Conservation (phyloP, 1,139 yeast genomes). For the Suhomyces coccinellae region DNA sequence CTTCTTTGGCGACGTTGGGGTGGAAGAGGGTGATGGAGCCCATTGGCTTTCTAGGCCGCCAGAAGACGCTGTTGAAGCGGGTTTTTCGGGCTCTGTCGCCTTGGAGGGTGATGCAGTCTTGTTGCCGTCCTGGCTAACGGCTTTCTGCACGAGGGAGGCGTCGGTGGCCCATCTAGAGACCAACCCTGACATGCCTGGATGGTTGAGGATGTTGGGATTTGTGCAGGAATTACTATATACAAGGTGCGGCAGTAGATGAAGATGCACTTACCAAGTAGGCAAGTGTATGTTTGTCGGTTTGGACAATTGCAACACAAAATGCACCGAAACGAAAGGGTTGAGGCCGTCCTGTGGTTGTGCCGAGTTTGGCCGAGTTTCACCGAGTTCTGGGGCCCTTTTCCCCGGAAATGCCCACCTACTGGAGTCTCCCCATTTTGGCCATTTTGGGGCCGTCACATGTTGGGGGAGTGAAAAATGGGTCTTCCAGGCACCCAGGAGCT, state of each 20-base stretch:
- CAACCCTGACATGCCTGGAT: conserved; percentile 29
- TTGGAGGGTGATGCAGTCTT: not conserved
- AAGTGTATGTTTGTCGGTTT: too few relatives aligned
- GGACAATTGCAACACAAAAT: too few relatives aligned
- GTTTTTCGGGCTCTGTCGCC: conserved; percentile 12
- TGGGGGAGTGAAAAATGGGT: too few relatives aligned
- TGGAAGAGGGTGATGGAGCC: conserved; percentile 23
- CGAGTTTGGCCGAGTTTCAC: too few relatives aligned
- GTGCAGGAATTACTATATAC: not conserved
- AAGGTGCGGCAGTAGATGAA: not conserved
- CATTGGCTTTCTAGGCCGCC: conserved; percentile 31
- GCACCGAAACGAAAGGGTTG: too few relatives aligned
- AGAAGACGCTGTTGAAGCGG: conserved; percentile 14
- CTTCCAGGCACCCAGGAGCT: too few relatives aligned
- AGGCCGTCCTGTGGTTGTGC: too few relatives aligned
- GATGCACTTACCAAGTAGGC: not conserved
- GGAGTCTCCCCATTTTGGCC: too few relatives aligned
- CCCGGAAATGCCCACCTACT: too few relatives aligned
- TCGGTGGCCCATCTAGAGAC: conserved; percentile 44
- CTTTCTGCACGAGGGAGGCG: conserved; percentile 26
- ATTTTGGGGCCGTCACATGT: too few relatives aligned
- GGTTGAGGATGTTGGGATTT: not conserved
- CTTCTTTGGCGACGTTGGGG: not conserved
- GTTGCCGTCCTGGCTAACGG: conserved; percentile 25
- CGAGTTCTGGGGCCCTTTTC: too few relatives aligned